Percentiles rank a stretch among this genome's conserved stretches.
Evolutionary conservation across 176 grass and related monocot species (phyloP).

Genomic region (Panicum miliaceum): DNA sequence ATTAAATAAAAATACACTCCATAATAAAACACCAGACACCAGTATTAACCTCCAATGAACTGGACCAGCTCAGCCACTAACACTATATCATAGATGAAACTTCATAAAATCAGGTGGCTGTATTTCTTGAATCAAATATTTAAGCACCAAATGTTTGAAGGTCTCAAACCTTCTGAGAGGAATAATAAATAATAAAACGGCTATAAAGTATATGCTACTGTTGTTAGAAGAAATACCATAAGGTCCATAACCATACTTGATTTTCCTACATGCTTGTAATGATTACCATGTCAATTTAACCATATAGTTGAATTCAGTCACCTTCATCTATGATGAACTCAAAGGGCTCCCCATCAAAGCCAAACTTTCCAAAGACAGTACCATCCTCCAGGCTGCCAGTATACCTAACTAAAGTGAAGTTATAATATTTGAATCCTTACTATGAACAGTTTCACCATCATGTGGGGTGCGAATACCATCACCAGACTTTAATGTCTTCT

Average conservation of each 20-base stretch:
- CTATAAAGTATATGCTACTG: neutral
- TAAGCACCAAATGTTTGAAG: neutral
- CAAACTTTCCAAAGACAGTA: slow-evolving; percentile 47
- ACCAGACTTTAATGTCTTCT: slow-evolving; percentile 48
- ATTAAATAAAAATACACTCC: neutral
- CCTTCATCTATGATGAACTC: slow-evolving; percentile 57
- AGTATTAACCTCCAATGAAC: neutral
- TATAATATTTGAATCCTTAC: slow-evolving; percentile 37
- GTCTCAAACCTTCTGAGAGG: neutral
- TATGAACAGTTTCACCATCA: slow-evolving; percentile 45
- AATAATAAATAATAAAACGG: neutral
- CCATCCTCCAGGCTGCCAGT: slow-evolving; percentile 47
- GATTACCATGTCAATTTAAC: neutral
- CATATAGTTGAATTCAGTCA: neutral
- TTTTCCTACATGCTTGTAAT: neutral
- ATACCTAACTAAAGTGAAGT: slow-evolving; percentile 44
- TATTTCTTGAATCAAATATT: neutral
- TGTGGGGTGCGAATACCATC: slow-evolving; percentile 38
- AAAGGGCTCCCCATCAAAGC: slow-evolving; percentile 50
- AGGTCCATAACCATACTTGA: neutral
- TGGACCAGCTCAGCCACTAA: neutral
- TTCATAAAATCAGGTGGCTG: neutral
- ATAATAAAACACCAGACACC: neutral
- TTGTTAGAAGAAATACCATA: neutral
- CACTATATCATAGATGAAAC: neutral